A percentile compares a stretch with the other conserved stretches of the same genome.
Conservation (phyloP, 371 early-diverging fungal species). For the Mucor racemosus region DNA sequence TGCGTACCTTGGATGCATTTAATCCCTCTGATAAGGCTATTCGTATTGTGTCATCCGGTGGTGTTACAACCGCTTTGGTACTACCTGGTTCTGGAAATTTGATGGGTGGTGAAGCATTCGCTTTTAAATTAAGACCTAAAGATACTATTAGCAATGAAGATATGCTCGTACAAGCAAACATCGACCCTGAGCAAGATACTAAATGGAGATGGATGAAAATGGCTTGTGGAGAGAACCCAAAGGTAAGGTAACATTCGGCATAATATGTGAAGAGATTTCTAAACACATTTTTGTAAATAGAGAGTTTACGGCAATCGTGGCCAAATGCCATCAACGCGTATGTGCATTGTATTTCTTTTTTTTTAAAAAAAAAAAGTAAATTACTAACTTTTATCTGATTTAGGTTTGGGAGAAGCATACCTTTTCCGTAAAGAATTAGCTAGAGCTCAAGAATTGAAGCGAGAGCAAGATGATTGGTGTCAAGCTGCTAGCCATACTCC, state of each 20-base stretch:
- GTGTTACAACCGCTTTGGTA: slow-evolving; percentile 77
- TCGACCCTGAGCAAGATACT: slow-evolving; percentile 19
- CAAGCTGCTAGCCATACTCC: slow-evolving; percentile 42
- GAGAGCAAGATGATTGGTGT: slow-evolving; percentile 83
- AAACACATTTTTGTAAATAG: slow-evolving; percentile 4
- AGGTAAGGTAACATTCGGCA: slow-evolving; percentile 30
- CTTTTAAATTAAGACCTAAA: slow-evolving; percentile 61
- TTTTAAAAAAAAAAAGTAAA: not conserved
- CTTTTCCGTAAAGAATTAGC: slow-evolving; percentile 67
- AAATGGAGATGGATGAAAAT: slow-evolving; percentile 79
- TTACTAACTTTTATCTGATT: not conserved
- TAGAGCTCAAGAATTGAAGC: slow-evolving; percentile 57
- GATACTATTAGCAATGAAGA: slow-evolving; percentile 61
- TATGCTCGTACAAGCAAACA: slow-evolving; percentile 65
- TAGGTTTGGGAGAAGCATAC: slow-evolving; percentile 69
- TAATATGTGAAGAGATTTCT: not conserved
- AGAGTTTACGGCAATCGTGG: slow-evolving; percentile 33
- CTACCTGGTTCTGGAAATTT: slow-evolving; percentile 79
- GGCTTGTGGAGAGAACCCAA: slow-evolving; percentile 87
- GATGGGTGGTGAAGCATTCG: slow-evolving; percentile 79
- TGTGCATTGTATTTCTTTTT: not conserved
- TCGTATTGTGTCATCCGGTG: slow-evolving; percentile 71
- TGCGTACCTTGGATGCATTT: slow-evolving; percentile 62
- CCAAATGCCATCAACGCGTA: slow-evolving; percentile 43
- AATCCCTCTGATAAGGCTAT: slow-evolving; percentile 69